phyloP scores from a whole-genome alignment of 208 protist species.

The Leishmania arabica region DNA sequence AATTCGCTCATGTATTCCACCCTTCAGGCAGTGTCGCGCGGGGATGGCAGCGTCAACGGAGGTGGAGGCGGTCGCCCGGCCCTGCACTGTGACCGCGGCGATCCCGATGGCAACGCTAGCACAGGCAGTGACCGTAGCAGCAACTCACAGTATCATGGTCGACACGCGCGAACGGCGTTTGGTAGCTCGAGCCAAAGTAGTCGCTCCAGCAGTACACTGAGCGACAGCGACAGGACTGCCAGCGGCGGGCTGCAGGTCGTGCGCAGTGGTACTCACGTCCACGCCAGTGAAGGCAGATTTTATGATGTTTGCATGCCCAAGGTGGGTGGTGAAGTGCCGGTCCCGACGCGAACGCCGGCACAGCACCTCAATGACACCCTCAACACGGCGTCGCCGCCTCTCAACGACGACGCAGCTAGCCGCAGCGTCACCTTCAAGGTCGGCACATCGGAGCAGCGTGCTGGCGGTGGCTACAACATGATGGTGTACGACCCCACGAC shows the following conservation, averaged over 20 bases:
- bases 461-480: background rate
- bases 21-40: background rate
- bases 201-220: background rate
- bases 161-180: background rate
- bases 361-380: background rate
- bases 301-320: background rate
- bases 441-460: background rate
- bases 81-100: background rate
- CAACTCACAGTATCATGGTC: background rate
- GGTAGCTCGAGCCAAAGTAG: background rate
- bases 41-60: background rate
- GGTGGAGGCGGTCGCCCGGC: background rate
- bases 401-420: background rate
- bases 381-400: background rate
- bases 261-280: background rate
- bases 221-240: background rate
- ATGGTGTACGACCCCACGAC: background rate
- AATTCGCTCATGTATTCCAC: background rate
- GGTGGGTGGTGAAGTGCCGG: constrained; percentile 2
- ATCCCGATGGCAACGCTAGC: background rate
- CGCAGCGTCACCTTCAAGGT: background rate
- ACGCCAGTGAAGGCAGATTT: background rate
- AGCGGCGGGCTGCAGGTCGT: background rate
- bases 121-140: background rate
- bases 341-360: background rate